Conservation (phyloP, 1,139 yeast species). For the Pichia sp. region DNA sequence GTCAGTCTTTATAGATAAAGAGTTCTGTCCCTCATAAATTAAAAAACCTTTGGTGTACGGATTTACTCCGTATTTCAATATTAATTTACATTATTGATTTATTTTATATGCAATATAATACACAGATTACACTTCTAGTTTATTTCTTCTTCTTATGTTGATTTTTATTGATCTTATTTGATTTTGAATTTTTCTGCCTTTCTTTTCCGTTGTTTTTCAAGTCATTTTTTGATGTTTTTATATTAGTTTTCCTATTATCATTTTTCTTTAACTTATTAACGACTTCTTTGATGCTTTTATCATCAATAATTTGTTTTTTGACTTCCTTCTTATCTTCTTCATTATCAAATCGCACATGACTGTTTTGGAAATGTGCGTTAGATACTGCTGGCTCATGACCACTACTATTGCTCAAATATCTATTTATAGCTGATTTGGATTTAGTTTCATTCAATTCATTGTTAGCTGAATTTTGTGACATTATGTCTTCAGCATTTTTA, state of each 20-base stretch:
- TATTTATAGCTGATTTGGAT: conserved; percentile 37
- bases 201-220: not conserved
- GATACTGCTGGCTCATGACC: conserved; percentile 53
- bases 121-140: not conserved
- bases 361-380: conserved; percentile 46
- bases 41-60: not conserved
- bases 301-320: not conserved
- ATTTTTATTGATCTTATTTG: not conserved
- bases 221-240: not conserved
- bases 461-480: conserved; percentile 20
- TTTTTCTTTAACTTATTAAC: not conserved
- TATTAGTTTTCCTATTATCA: not conserved
- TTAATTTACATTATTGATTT: not conserved
- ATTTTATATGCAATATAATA: not conserved
- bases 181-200: not conserved
- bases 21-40: not conserved
- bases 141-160: not conserved
- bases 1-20: not conserved
- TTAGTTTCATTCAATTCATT: conserved; percentile 23
- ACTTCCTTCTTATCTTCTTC: not conserved
- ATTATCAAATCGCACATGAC: conserved; percentile 5
- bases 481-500: conserved; percentile 36
- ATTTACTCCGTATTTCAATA: no score
- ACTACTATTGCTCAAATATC: conserved; percentile 33
- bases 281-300: not conserved